phyloP scores from a whole-genome alignment of 2,329 filamentous ascomycete genomes.

The Paraphaeosphaeria minitans region DNA sequence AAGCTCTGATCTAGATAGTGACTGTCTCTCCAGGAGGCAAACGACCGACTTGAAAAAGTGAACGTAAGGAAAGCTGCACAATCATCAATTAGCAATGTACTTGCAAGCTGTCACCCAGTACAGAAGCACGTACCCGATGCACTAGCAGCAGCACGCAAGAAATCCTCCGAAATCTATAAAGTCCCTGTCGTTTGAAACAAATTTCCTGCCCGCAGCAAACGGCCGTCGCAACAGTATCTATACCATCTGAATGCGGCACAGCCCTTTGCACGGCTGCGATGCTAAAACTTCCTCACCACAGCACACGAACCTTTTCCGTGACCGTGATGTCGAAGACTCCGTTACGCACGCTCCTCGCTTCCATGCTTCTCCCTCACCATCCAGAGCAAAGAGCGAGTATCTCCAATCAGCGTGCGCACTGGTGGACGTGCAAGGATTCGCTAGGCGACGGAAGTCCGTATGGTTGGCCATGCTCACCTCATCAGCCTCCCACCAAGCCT shows the following conservation, averaged over 20 bases:
- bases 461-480: constrained; percentile 4
- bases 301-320: constrained; percentile 2
- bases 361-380: constrained; percentile 10
- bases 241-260: constrained; percentile 7
- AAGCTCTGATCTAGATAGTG: background rate
- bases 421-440: background rate
- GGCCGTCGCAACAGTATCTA: background rate
- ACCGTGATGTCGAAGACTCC: background rate
- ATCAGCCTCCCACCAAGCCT: constrained; percentile 1
- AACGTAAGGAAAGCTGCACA: constrained; percentile 3
- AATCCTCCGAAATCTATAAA: constrained; percentile 1
- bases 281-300: constrained; percentile 1
- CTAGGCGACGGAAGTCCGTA: constrained; percentile 10
- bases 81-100: background rate
- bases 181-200: background rate
- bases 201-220: constrained; percentile 8
- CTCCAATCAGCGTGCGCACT: constrained; percentile 3
- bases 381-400: background rate
- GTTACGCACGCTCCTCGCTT: background rate
- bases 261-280: background rate
- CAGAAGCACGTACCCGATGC: constrained; percentile 1
- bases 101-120: background rate
- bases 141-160: constrained; percentile 4
- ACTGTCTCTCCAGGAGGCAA: constrained; percentile 7
- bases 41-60: background rate